Evolutionary conservation across 2,329 filamentous ascomycete species (phyloP).

Genomic region (Penicillium freii): DNA sequence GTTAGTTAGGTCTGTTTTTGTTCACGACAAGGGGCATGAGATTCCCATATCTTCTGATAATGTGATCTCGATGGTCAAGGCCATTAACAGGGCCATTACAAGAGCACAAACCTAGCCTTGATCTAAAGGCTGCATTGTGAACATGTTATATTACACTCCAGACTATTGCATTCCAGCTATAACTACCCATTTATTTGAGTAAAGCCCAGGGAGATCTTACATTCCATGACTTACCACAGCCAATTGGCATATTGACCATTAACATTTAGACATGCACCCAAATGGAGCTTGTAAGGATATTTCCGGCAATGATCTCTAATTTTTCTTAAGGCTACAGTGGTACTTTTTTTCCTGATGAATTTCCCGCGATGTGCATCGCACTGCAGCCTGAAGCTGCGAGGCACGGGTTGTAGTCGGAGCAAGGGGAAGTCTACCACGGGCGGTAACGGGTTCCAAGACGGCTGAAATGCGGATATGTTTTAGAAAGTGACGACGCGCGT

Average conservation of each 20-base stretch:
- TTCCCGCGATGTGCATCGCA: background rate
- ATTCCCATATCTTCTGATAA: slow-evolving; percentile 9
- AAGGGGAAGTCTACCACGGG: background rate
- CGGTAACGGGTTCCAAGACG: background rate
- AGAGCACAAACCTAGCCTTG: background rate
- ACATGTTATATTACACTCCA: background rate
- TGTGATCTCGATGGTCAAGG: slow-evolving; percentile 8
- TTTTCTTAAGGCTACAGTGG: background rate
- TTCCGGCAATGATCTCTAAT: background rate
- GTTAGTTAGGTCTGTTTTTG: slow-evolving; percentile 10
- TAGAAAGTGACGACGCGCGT: background rate
- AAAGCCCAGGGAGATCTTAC: background rate
- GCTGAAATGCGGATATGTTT: background rate
- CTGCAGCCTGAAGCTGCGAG: background rate
- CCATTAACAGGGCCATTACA: slow-evolving; percentile 9
- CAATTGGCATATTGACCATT: background rate
- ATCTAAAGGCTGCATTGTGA: background rate
- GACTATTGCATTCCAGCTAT: background rate
- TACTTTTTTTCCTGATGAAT: background rate
- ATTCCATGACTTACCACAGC: background rate
- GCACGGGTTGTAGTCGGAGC: background rate
- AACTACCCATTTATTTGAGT: background rate
- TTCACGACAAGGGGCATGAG: slow-evolving; percentile 16
- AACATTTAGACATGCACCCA: background rate
- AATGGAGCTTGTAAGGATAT: background rate